Percentiles rank a stretch among this genome's conserved stretches.
Evolutionary conservation across 176 grass and related monocot genomes (phyloP).

Genomic region (Oryza glumipatula): DNA sequence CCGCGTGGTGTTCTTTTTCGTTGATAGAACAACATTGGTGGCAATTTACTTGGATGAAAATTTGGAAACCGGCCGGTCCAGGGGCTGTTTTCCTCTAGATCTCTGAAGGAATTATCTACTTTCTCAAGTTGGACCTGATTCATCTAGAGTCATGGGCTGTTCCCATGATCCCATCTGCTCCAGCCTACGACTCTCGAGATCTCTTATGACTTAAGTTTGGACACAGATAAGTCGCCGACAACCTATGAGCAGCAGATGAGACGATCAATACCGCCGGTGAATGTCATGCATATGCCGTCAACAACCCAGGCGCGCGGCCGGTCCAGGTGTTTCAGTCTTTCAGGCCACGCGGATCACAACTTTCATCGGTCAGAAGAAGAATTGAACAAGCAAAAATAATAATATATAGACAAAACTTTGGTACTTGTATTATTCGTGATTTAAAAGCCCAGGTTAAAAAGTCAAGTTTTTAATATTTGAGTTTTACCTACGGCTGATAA

Average conservation of each 20-base stretch:
- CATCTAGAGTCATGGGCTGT: not conserved
- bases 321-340: not conserved
- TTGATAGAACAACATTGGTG: not conserved
- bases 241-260: too few species aligned
- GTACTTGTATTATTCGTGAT: too few species aligned
- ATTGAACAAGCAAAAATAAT: too few species aligned
- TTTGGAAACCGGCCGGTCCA: not conserved
- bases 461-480: too few species aligned
- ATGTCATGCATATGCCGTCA: not conserved
- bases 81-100: too few species aligned
- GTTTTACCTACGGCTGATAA: too few species aligned
- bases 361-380: too few species aligned
- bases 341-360: not conserved
- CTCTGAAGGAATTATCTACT: not conserved
- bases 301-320: not conserved
- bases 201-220: not conserved
- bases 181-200: not conserved
- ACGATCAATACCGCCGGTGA: not conserved
- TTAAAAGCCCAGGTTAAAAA: too few species aligned
- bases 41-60: not conserved
- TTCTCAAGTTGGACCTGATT: not conserved
- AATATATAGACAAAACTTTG: too few species aligned
- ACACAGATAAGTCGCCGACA: too few species aligned
- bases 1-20: not conserved
- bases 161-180: not conserved